Base-by-base conservation (phyloP, 1,139 yeast genomes). In the Candida sp. region DNA sequence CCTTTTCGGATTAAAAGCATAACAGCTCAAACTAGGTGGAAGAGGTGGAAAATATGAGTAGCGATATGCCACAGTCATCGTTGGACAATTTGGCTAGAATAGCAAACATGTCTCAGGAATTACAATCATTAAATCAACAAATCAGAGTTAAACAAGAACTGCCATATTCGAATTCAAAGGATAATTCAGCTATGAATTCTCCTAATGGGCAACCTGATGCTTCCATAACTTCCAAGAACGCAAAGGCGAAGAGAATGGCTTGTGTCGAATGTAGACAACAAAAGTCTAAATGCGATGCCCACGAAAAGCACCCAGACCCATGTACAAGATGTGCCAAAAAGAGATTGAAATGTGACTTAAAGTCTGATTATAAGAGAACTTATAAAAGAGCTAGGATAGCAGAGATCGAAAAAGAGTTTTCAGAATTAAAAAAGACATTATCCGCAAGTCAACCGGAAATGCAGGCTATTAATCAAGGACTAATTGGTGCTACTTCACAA, bases 231-330 rank as follows among this genome's bases (percentile, higher is more conserved):
- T 47, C 50, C 29, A 61, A 61, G 46, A 36, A 56, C 3, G 61
- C 60, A 4, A 65, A 56, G 44, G 57, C 60, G 12, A 84, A 83
- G 57, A 76, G 84, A 49, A 82, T 90, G 61, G 98, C 98, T 0
- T 93, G 99, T 68, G 90, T 88, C 2, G 97, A 91, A 58, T 93
- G 99, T 60, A 78, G 99, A 19, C 99, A 93, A 63, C 99, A 93
- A 60, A 93, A 93, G 64, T 63, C 93, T 22, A 80, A 84, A 51
- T 93, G 98, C 65, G 95, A 89, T 61, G 96, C 97, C 7, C 81
- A 77, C 49, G 90, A 85, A 48, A 75, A 71, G 43, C 79, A 81
- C 37, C 96, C 97, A 0, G 70, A 72, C n/a, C 87, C 97, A 1
- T 93, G 99, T 57, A 70, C 91, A 0, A 70, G 97, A 49, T 93